Evolutionary conservation across 208 protist species (phyloP).

Genomic region (Tritrichomonas foetus): DNA sequence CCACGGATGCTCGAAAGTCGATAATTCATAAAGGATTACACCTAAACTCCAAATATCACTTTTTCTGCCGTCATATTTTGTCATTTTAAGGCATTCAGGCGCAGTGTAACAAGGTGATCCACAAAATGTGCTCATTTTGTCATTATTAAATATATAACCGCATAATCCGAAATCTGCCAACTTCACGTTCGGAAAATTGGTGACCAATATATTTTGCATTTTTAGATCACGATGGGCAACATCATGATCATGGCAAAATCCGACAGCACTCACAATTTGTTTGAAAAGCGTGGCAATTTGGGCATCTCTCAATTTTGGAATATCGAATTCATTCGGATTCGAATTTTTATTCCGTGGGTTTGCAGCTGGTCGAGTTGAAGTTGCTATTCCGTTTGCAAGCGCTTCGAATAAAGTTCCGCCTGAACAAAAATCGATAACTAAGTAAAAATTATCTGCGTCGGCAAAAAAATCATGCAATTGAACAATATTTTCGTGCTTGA

Average conservation of each 20-base stretch:
- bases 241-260: background rate
- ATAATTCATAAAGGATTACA: background rate
- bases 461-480: background rate
- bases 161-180: background rate
- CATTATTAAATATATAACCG: background rate
- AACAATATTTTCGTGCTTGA: background rate
- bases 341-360: no score
- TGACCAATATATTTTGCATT: background rate
- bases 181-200: background rate
- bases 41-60: slow-evolving; percentile 29
- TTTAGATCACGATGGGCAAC: background rate
- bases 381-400: no score
- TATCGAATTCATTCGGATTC: no score
- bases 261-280: background rate
- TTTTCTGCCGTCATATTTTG: background rate
- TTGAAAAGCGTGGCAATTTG: background rate
- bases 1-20: background rate
- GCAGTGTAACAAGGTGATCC: background rate
- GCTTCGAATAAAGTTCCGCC: background rate
- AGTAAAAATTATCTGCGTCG: background rate
- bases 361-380: no score
- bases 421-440: background rate
- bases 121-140: background rate
- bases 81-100: background rate
- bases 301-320: no score